phyloP scores from a whole-genome alignment of 2,329 filamentous ascomycete species.

The Alternaria solani region DNA sequence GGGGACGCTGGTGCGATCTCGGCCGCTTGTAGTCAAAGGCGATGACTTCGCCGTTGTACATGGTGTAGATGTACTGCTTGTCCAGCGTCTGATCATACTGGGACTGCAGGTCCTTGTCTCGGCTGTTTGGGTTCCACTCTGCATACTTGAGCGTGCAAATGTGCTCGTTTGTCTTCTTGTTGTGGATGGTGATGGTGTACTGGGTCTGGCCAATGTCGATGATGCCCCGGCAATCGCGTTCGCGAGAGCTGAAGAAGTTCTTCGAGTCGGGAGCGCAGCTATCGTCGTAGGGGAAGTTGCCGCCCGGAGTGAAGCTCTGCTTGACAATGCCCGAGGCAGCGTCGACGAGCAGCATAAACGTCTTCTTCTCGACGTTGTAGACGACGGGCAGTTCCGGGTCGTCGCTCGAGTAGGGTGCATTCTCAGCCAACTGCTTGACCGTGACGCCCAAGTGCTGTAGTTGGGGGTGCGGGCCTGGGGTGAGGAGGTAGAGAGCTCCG shows the following conservation, averaged over 20 bases:
- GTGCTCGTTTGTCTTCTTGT: constrained; percentile 72
- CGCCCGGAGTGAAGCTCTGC: constrained; percentile 82
- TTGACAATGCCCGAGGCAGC: constrained; percentile 82
- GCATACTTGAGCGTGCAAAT: constrained; percentile 92
- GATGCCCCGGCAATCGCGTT: constrained; percentile 75
- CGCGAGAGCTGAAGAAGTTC: constrained; percentile 61
- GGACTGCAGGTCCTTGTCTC: constrained; percentile 83
- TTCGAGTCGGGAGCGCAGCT: constrained; percentile 73
- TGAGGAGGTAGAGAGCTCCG: constrained; percentile 86
- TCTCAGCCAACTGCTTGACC: constrained; percentile 87
- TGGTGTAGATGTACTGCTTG: constrained; percentile 86
- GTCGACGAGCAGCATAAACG: constrained; percentile 86
- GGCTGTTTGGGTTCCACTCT: constrained; percentile 94
- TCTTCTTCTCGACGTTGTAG: constrained; percentile 92
- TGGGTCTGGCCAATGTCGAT: constrained; percentile 86
- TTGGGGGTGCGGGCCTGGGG: constrained; percentile 68
- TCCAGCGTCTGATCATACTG: constrained; percentile 85
- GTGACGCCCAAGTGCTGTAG: constrained; percentile 74
- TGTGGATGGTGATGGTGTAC: constrained; percentile 87
- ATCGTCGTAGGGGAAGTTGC: constrained; percentile 72
- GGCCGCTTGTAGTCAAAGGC: constrained; percentile 74
- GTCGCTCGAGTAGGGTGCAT: constrained; percentile 77
- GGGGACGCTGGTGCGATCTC: constrained; percentile 33
- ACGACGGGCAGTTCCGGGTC: constrained; percentile 73
- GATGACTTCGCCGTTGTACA: constrained; percentile 83